These are phyloP conservation scores for Rickenella mellea DNA, from an alignment of 768 basidiomycete genomes.

Conservation along the genomic window DNA sequence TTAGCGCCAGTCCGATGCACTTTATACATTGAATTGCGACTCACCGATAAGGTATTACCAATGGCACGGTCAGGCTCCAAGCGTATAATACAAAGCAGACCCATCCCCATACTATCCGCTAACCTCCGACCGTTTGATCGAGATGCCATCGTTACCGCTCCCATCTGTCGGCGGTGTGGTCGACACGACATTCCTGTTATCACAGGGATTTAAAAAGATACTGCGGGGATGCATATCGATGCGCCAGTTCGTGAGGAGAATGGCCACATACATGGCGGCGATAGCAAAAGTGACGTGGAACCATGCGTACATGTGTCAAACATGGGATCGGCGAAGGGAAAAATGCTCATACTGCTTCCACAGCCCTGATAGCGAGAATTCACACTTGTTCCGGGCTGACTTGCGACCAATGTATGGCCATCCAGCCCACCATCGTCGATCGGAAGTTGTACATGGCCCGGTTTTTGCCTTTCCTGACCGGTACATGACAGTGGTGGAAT, in stretches of 20 bases:
- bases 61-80: constrained; percentile 85
- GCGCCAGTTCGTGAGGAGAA: constrained; percentile 94
- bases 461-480: constrained; percentile 70
- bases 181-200: constrained; percentile 70
- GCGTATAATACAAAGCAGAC: constrained; percentile 78
- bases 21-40: constrained; percentile 14
- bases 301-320: constrained; percentile 73
- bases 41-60: constrained; percentile 84
- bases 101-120: constrained; percentile 95
- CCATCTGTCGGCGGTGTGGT: constrained; percentile 42
- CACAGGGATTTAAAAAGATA: background rate
- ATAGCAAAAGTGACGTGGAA: constrained; percentile 97
- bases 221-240: constrained; percentile 17
- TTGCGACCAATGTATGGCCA: constrained; percentile 45
- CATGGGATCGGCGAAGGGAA: constrained; percentile 8
- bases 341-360: constrained; percentile 82
- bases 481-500: constrained; percentile 92
- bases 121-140: constrained; percentile 89
- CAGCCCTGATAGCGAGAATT: constrained; percentile 92
- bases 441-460: constrained; percentile 54
- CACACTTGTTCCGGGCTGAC: constrained; percentile 77
- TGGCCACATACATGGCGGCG: constrained; percentile 95
- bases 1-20: background rate
- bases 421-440: constrained; percentile 58
- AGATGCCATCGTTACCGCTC: constrained; percentile 67